Evolutionary conservation across 2,329 filamentous ascomycete species (phyloP).

Genomic region (Amphichorda felina): DNA sequence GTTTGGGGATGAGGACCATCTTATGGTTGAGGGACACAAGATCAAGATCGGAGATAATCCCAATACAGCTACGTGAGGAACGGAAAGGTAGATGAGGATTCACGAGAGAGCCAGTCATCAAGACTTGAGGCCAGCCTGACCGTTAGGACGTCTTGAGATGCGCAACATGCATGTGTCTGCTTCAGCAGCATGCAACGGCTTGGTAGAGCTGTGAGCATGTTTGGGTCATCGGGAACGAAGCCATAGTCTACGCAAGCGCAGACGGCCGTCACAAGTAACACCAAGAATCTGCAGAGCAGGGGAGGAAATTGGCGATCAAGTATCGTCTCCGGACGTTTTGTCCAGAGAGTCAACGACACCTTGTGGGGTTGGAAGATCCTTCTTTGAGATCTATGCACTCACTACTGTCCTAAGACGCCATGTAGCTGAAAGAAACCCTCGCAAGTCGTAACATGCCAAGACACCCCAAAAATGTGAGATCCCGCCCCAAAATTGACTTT

Average conservation of each 20-base stretch:
- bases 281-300: no score
- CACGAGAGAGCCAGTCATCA: background rate
- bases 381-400: conserved; percentile 47
- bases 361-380: conserved; percentile 48
- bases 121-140: background rate
- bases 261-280: no score
- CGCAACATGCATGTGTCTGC: no score
- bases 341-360: conserved; percentile 81
- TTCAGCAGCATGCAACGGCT: no score
- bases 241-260: no score
- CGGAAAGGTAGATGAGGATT: conserved; percentile 2
- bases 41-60: conserved; percentile 20
- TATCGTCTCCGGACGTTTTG: conserved; percentile 50
- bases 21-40: conserved; percentile 39
- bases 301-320: conserved; percentile 74
- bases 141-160: background rate
- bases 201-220: no score
- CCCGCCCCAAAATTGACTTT: conserved; percentile 17
- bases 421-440: conserved; percentile 19
- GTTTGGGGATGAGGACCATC: conserved; percentile 20
- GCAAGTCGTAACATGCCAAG: conserved; percentile 27
- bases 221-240: no score
- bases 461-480: conserved; percentile 16
- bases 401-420: conserved; percentile 47
- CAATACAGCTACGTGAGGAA: conserved; percentile 4